Base-by-base conservation (phyloP, 1,139 yeast genomes). In the Diutina scorzettiae region DNA sequence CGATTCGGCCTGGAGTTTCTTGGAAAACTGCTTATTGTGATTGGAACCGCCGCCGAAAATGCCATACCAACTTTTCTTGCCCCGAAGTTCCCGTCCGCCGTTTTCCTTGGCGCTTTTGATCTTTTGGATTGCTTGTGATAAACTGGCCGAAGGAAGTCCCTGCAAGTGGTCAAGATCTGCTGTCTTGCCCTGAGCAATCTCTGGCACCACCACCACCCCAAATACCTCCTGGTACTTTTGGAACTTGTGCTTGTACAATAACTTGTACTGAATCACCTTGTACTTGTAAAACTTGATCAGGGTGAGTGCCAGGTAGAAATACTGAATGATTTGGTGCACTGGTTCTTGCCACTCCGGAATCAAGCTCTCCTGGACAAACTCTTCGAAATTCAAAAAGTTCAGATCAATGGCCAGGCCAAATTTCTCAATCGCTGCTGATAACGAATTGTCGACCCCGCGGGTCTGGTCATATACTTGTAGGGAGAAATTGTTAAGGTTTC, bases 321-420 rank as follows among this genome's bases (percentile, higher is more conserved):
- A 66, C 46, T 66, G 72, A 19, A 62, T 57, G 42, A 68, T 50
- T 49, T 66, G 73, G 48, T 63, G 60, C 25, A 67, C 58, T 11
- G 71, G 69, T 48, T 69, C 75, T 46, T 69, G 71, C 73, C 73
- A 69, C 42, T 63, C 59, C 1, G 73, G 70, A 6, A 68, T 56
- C 37, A 66, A 59, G 34, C 57, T 54, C 36, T 59, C 54, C 33
- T 58, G 51, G 3, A 65, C 50, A 46, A 66, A 69, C 18, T 63
- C 58, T 51, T 69, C 75, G 44, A 59, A 64, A 47, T 62, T 64
- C 37, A 69, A 53, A 44, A 66, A 69, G 43, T 57, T 62, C 43
- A 62, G 57, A 50, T 69, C 75, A 39, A 69, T 60, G 2, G 71
- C 64, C 6, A 71, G 64, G 2, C 75, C 75, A 50, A 69, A 69